Percentiles rank a stretch among this genome's conserved stretches.
Conservation (phyloP, 2,329 filamentous ascomycete genomes). For the Penicillium sp. region DNA sequence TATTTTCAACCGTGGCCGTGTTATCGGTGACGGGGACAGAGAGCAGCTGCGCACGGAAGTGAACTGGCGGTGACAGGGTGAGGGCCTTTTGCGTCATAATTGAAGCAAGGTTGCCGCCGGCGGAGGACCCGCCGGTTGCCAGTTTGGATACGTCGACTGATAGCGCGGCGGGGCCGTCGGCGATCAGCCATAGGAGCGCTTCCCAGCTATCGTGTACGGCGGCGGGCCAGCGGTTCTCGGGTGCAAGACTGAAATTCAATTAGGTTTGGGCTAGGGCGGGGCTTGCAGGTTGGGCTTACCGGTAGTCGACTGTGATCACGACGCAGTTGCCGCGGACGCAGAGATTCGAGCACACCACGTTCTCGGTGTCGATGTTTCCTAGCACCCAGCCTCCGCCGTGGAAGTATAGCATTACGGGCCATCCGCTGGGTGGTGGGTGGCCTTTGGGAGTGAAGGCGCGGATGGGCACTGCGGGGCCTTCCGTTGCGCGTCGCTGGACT, state of each 20-base stretch:
- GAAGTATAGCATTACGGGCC: conserved; percentile 60
- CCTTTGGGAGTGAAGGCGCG: conserved; percentile 56
- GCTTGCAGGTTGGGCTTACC: conserved; percentile 38
- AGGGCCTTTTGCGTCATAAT: conserved; percentile 56
- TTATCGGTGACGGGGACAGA: conserved; percentile 63
- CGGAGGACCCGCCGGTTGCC: conserved; percentile 55
- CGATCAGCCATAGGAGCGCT: conserved; percentile 52
- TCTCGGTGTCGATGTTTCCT: conserved; percentile 61
- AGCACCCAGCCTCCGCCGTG: conserved; percentile 64
- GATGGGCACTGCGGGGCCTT: conserved; percentile 52
- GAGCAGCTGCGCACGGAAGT: conserved; percentile 54
- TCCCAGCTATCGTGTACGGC: conserved; percentile 62
- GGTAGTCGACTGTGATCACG: conserved; percentile 59
- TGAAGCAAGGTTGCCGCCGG: conserved; percentile 56
- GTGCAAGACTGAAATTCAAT: conserved; percentile 50
- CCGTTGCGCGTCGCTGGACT: conserved; percentile 47
- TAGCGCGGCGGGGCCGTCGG: conserved; percentile 38
- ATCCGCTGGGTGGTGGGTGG: conserved; percentile 48
- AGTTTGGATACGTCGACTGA: conserved; percentile 48
- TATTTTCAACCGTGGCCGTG: conserved; percentile 51
- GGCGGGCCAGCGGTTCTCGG: conserved; percentile 59
- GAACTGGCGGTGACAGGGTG: conserved; percentile 39
- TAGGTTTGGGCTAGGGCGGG: not conserved
- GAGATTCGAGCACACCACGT: conserved; percentile 58
- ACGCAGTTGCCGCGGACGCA: conserved; percentile 54